These are phyloP conservation scores for Haplosporangium sp. DNA, from an alignment of 371 early-diverging fungal genomes.

Conservation along the genomic window DNA sequence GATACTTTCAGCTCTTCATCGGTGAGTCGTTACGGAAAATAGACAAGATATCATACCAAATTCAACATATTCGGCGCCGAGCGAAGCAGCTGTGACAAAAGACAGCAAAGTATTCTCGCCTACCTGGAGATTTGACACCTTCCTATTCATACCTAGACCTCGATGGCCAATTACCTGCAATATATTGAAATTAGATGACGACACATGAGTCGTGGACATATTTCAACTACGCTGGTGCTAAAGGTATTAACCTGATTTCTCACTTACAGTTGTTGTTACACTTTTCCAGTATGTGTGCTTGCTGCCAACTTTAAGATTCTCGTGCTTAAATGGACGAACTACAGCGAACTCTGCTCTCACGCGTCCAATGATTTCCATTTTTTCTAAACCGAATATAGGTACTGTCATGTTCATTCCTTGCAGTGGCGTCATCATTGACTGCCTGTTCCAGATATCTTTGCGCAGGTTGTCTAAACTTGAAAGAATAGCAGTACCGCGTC, in stretches of 20 bases:
- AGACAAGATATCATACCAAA: slow-evolving; percentile 71
- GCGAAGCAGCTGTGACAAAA: slow-evolving; percentile 86
- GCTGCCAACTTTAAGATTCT: slow-evolving; percentile 67
- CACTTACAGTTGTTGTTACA: slow-evolving; percentile 67
- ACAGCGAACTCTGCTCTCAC: slow-evolving; percentile 75
- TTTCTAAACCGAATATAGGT: slow-evolving; percentile 66
- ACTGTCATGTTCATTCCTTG: slow-evolving; percentile 63
- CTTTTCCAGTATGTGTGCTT: slow-evolving; percentile 76
- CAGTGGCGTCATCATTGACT: slow-evolving; percentile 41
- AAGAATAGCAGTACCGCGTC: slow-evolving; percentile 70
- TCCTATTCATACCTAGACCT: slow-evolving; percentile 92
- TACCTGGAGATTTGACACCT: slow-evolving; percentile 74
- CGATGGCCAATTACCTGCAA: slow-evolving; percentile 92
- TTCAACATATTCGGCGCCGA: slow-evolving; percentile 94
- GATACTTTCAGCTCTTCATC: neutral
- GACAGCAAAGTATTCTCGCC: slow-evolving; percentile 96
- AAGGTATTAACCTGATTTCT: neutral
- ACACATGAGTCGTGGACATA: neutral
- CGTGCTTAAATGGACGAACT: slow-evolving; percentile 75
- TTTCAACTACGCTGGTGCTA: too few species aligned
- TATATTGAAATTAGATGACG: neutral
- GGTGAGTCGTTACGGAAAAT: neutral
- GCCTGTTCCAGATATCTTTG: slow-evolving; percentile 39
- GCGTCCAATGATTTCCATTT: slow-evolving; percentile 70
- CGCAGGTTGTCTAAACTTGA: slow-evolving; percentile 57